These are phyloP conservation scores for Neonectria punicea DNA, from an alignment of 2,329 filamentous ascomycete species.

Conservation along the genomic window DNA sequence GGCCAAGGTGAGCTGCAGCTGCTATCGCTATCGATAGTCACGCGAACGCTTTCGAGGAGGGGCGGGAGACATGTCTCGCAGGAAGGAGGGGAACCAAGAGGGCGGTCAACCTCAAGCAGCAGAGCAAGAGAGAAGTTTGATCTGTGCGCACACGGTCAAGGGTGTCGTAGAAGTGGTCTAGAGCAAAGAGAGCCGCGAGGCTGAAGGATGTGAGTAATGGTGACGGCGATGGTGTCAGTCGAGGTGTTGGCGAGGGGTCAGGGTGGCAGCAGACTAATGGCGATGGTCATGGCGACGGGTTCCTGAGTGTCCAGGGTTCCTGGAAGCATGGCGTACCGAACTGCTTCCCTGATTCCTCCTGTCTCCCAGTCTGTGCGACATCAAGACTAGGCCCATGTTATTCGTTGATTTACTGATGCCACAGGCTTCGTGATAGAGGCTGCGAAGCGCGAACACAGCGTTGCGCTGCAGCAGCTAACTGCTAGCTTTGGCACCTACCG, in stretches of 20 bases:
- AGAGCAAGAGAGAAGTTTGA: background rate
- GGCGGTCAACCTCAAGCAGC: background rate
- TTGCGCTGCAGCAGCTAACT: background rate
- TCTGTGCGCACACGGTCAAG: background rate
- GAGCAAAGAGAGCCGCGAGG: background rate
- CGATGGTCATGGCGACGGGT: constrained; percentile 8
- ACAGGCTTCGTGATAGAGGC: background rate
- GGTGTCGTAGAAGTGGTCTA: background rate
- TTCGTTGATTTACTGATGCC: background rate
- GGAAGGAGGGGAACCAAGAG: background rate
- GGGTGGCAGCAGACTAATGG: background rate
- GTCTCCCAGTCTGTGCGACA: background rate
- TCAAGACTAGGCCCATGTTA: background rate
- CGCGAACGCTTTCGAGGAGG: background rate
- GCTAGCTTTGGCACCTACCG: background rate
- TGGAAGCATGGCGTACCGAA: background rate
- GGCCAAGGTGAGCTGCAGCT: too few relatives aligned
- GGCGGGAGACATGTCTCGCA: constrained; percentile 6
- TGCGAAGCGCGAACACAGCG: background rate
- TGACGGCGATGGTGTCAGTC: background rate
- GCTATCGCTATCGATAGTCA: background rate
- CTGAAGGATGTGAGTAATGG: background rate
- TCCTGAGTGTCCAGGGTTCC: constrained; percentile 15
- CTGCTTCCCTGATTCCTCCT: background rate
- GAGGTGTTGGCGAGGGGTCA: background rate